Conservation (phyloP, 495 filamentous ascomycete species). For the Tuber aestivum region DNA sequence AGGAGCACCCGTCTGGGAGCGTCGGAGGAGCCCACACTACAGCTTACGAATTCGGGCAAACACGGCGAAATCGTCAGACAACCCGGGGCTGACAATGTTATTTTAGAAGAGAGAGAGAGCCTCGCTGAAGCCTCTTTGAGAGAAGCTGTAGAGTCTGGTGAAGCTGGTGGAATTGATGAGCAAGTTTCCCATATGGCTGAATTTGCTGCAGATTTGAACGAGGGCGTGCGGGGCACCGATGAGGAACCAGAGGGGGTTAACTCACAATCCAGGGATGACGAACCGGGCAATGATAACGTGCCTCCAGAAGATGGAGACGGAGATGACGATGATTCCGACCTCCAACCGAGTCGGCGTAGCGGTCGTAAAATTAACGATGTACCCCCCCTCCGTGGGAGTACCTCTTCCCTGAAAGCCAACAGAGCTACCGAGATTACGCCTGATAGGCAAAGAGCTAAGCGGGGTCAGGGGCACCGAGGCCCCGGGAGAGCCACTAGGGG, state of each 20-base stretch:
- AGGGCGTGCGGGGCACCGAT: not conserved
- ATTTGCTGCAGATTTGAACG: not conserved
- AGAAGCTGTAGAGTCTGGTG: not conserved
- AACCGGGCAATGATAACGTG: conserved; percentile 50
- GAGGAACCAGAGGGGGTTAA: not conserved
- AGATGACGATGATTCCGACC: conserved; percentile 46
- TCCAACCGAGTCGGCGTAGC: not conserved
- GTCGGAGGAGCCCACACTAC: conserved; percentile 30
- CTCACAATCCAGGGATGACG: not conserved
- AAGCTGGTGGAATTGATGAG: not conserved
- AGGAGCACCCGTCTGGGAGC: conserved; percentile 35
- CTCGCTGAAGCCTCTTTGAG: conserved; percentile 12
- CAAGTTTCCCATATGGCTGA: not conserved
- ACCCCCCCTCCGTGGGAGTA: not conserved
- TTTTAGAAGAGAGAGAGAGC: conserved; percentile 31
- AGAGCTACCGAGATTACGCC: not conserved
- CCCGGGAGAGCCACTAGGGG: not conserved
- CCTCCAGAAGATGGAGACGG: conserved; percentile 52
- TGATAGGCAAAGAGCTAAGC: not conserved
- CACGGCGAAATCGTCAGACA: conserved; percentile 24
- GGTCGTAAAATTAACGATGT: not conserved
- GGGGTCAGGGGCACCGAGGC: not conserved
- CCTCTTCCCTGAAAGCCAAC: not conserved
- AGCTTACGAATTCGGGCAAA: conserved; percentile 35
- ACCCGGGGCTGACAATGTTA: conserved; percentile 21